These are phyloP conservation scores for Starmera pachycereana DNA, from an alignment of 805 yeast genomes.

Conservation along the genomic window DNA sequence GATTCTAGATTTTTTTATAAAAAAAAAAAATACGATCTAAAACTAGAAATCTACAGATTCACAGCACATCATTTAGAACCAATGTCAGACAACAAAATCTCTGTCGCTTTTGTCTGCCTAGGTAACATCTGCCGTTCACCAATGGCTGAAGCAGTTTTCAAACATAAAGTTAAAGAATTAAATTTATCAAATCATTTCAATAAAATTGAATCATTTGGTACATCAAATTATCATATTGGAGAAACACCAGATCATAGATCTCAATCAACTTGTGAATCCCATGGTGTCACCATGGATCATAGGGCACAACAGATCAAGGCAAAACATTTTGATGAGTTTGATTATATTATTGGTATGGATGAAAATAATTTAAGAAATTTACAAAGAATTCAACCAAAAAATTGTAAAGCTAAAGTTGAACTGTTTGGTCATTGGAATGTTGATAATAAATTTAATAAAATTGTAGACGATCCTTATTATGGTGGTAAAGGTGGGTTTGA, in stretches of 20 bases:
- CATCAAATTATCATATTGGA: constrained; percentile 78
- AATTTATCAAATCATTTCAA: constrained; percentile 36
- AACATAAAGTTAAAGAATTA: constrained; percentile 43
- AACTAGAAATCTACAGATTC: neutral
- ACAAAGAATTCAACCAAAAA: constrained; percentile 41
- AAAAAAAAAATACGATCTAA: no score
- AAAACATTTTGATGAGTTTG: constrained; percentile 45
- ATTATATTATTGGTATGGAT: constrained; percentile 66
- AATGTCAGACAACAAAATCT: constrained; percentile 21
- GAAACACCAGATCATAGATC: constrained; percentile 75
- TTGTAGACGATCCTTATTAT: constrained; percentile 88
- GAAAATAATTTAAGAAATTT: constrained; percentile 45
- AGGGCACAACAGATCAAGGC: constrained; percentile 56
- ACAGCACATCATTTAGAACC: neutral
- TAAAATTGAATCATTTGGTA: constrained; percentile 78
- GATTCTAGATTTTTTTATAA: no score
- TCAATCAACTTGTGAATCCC: constrained; percentile 49
- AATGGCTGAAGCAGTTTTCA: constrained; percentile 94
- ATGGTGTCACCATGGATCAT: constrained; percentile 70
- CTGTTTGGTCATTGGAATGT: constrained; percentile 80
- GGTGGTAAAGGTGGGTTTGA: constrained; percentile 84
- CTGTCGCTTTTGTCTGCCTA: constrained; percentile 83
- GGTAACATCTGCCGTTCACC: constrained; percentile 96
- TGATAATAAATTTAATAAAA: constrained; percentile 34
- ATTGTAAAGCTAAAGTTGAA: constrained; percentile 36